Evolutionary conservation across 31 red algal genomes (phyloP).

Genomic region (Odonthalia washingtoniensis): DNA sequence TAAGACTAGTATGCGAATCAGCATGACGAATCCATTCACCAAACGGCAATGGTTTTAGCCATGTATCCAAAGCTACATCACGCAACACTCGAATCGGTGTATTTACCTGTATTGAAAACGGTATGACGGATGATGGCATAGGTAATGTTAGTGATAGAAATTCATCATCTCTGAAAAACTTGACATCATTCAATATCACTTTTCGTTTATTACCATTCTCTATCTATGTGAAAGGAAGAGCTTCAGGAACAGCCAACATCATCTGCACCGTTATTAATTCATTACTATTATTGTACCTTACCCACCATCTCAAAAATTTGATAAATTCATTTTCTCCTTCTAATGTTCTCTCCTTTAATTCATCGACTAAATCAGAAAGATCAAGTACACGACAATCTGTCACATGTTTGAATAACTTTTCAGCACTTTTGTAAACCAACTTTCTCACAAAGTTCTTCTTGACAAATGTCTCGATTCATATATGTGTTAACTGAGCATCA

Average conservation of each 20-base stretch:
- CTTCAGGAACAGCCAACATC: too few relatives aligned
- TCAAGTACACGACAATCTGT: constrained; percentile 31
- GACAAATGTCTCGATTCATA: constrained; percentile 70
- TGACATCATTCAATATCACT: not conserved
- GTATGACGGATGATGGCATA: constrained; percentile 52
- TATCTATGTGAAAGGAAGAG: too few relatives aligned
- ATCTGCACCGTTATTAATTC: too few relatives aligned
- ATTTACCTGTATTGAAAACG: constrained; percentile 1
- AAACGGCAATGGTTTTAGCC: constrained; percentile 58
- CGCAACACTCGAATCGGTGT: constrained; percentile 27
- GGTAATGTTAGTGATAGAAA: constrained; percentile 18
- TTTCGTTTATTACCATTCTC: too few relatives aligned
- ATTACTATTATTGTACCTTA: too few relatives aligned
- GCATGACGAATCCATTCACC: constrained; percentile 50
- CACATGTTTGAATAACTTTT: constrained; percentile 53
- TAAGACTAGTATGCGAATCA: constrained; percentile 39
- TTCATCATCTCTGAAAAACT: too few relatives aligned
- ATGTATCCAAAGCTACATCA: constrained; percentile 7
- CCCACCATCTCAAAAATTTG: constrained; percentile 60
- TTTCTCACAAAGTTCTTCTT: constrained; percentile 50
- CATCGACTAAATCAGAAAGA: constrained; percentile 34
- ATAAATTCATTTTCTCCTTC: constrained; percentile 46
- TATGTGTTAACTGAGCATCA: constrained; percentile 38
- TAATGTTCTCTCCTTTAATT: constrained; percentile 11
- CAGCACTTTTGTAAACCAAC: constrained; percentile 61